These are phyloP conservation scores for Rhodotorula diobovata DNA, from an alignment of 768 basidiomycete species.

Conservation along the genomic window DNA sequence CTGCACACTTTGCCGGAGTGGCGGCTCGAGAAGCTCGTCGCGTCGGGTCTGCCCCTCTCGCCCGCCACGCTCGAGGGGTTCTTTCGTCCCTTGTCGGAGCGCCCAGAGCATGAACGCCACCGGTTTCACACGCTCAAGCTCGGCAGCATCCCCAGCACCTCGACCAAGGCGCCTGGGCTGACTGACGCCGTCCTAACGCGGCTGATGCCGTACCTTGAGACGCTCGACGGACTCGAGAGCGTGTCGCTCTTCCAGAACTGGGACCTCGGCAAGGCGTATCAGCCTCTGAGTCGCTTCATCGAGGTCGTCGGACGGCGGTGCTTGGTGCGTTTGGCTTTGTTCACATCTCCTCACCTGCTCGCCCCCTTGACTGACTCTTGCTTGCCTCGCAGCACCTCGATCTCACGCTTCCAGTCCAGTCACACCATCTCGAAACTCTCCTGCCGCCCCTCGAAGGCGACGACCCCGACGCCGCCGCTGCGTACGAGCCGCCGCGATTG, in stretches of 20 bases:
- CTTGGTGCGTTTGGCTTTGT: constrained; percentile 18
- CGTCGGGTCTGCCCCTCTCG: constrained; percentile 37
- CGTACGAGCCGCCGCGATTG: constrained; percentile 21
- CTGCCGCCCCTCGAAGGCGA: constrained; percentile 5
- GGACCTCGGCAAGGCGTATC: constrained; percentile 10
- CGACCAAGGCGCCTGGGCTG: constrained; percentile 30
- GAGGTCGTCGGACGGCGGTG: constrained; percentile 27
- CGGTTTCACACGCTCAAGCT: constrained; percentile 38
- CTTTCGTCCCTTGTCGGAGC: constrained; percentile 26
- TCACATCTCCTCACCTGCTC: neutral
- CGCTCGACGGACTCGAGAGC: constrained; percentile 32
- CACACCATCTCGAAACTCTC: constrained; percentile 25
- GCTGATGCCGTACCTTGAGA: constrained; percentile 33
- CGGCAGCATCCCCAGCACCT: constrained; percentile 22
- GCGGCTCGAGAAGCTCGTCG: constrained; percentile 39
- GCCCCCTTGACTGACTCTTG: neutral
- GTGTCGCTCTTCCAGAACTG: constrained; percentile 30
- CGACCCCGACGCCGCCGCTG: neutral
- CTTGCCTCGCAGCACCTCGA: constrained; percentile 16
- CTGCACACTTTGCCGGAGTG: constrained; percentile 22
- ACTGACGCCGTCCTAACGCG: constrained; percentile 29
- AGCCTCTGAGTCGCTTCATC: constrained; percentile 31
- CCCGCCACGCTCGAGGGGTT: constrained; percentile 32
- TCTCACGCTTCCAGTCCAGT: constrained; percentile 27
- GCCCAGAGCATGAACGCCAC: constrained; percentile 5